Base-by-base conservation (phyloP, 345 rosid species). In the Microcos paniculata region DNA sequence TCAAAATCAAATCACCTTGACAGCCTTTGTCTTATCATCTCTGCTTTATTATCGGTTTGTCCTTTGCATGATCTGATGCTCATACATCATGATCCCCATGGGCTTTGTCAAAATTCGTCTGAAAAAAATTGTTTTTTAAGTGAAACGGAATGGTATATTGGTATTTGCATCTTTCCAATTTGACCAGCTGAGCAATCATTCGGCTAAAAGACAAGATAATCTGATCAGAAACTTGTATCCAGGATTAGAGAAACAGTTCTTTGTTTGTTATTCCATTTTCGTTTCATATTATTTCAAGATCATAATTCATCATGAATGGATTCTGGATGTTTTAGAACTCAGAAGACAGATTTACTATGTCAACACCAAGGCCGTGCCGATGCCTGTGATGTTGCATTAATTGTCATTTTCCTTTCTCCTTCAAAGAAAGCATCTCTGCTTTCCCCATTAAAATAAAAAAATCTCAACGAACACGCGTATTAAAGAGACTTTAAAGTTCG, bases 391-490 rank as follows among this genome's bases (percentile, higher is more conserved):
- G 30, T 63, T n/a, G 26, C 26, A n/a, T 8, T 35, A n/a, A n/a
- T 62, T 62, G 31, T 19, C 1, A 0, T 52, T 2, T 15, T 30
- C n/a, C n/a, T 3, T 61, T 61, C 8, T 31, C 19, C 15, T 35
- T 35, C 6, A 63, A 63, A 6, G n/a, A 38, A 19, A n/a, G 68
- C 28, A 63, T 38, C 46, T 63, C 6, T 38, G n/a, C n/a, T n/a
- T n/a, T n/a, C n/a, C n/a, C 48, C 46, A 63, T 63, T 35, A 19
- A 63, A 63, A n/a, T n/a, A n/a, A 15, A 53, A 63, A 63, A 63
- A 63, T 63, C 46, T 38, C 67, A 62, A 62, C 67, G 9, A 62
- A 35, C 67, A 62, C 46, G 46, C 64, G 64, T 30, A 59, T 26
- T 13, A 30, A 28, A 28, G 64, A 62, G 15, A 62, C 67, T 62